These are phyloP conservation scores for Quercus rubra DNA, from an alignment of 306 rosid species.

Conservation along the genomic window DNA sequence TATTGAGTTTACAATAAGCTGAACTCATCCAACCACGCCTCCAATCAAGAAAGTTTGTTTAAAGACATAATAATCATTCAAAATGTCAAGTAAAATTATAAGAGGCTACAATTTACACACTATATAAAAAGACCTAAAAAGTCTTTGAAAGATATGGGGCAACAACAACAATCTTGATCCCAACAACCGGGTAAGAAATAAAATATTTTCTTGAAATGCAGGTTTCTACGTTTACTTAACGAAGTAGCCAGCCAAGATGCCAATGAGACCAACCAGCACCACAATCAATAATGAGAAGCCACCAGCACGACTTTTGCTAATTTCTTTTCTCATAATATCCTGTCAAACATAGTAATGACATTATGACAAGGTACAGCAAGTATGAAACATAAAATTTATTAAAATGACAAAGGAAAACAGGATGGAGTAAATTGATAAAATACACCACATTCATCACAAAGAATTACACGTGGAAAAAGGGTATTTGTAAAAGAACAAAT, in stretches of 20 bases:
- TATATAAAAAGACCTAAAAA: not conserved
- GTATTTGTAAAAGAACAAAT: not conserved
- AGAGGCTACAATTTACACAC: constrained; percentile 1
- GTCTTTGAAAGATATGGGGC: not conserved
- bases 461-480: not conserved
- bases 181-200: constrained; percentile 3
- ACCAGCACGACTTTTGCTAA: constrained; percentile 13
- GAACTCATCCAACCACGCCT: not conserved
- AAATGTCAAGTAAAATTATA: not conserved
- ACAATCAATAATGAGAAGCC: constrained; percentile 35
- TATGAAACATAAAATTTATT: not conserved
- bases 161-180: not conserved
- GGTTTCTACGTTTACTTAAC: constrained; percentile 27
- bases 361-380: not conserved
- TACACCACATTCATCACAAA: not conserved
- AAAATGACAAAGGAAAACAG: not conserved
- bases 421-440: not conserved
- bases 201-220: not conserved
- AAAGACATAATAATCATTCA: not conserved
- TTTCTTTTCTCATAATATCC: constrained; percentile 36
- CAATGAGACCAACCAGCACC: constrained; percentile 36
- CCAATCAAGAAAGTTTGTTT: not conserved
- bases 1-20: not conserved
- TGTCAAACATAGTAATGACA: constrained; percentile 1
- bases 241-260: constrained; percentile 35